A percentile compares a stretch with the other conserved stretches of the same genome.
These are phyloP conservation scores for Theobroma grandiflorum DNA, from an alignment of 441 rosid genomes.

Conservation along the genomic window DNA sequence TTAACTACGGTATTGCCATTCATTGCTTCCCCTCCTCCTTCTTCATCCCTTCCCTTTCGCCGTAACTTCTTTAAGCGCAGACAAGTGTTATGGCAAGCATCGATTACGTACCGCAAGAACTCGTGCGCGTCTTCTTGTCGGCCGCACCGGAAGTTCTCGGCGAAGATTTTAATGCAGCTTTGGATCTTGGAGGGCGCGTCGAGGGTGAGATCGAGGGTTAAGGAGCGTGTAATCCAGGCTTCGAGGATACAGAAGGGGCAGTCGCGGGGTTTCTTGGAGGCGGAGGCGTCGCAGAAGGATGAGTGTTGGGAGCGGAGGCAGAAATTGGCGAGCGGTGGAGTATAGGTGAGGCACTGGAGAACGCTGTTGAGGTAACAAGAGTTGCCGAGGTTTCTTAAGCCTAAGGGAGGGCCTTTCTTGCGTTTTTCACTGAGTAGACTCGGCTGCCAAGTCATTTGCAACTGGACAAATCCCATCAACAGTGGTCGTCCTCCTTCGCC, in stretches of 20 bases:
- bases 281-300: slow-evolving; percentile 73
- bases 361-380: slow-evolving; percentile 98
- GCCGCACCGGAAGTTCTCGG: slow-evolving; percentile 78
- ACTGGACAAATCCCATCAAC: slow-evolving; percentile 67
- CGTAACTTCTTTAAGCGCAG: slow-evolving; percentile 82
- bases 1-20: slow-evolving; percentile 62
- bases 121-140: slow-evolving; percentile 98
- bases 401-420: slow-evolving; percentile 83
- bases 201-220: slow-evolving; percentile 56
- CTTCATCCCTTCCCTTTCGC: slow-evolving; percentile 49
- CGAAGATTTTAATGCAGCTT: slow-evolving; percentile 68
- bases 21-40: slow-evolving; percentile 39
- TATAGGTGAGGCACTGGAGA: slow-evolving; percentile 98
- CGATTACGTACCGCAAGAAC: slow-evolving; percentile 88
- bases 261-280: slow-evolving; percentile 67
- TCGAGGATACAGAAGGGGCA: slow-evolving; percentile 94
- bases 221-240: slow-evolving; percentile 78
- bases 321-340: slow-evolving; percentile 98
- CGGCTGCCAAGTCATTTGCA: slow-evolving; percentile 98
- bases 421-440: slow-evolving; percentile 78
- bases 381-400: slow-evolving; percentile 93
- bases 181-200: slow-evolving; percentile 80
- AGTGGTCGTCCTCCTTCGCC: slow-evolving; percentile 27
- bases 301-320: slow-evolving; percentile 87
- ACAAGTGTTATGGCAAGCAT: slow-evolving; percentile 91